phyloP scores from a whole-genome alignment of 139 green algal genomes.

The Dunaliella sp. region DNA sequence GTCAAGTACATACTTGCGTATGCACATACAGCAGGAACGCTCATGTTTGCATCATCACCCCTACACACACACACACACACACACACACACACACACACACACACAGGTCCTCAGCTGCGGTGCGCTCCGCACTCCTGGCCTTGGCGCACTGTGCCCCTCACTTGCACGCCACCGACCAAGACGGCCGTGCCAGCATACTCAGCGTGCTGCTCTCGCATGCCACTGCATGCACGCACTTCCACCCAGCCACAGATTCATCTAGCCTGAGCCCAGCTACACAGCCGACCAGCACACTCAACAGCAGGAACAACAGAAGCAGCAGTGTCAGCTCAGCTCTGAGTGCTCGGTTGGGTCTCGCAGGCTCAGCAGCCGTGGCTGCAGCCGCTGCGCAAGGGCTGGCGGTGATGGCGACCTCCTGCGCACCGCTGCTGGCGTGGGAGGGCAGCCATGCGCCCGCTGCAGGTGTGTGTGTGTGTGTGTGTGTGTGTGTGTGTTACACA shows the following conservation, averaged over 20 bases:
- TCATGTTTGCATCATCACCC: too few relatives aligned
- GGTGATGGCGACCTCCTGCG: background rate
- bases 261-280: background rate
- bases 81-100: too few relatives aligned
- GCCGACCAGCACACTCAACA: background rate
- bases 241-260: too few relatives aligned
- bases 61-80: too few relatives aligned
- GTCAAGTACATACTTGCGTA: too few relatives aligned
- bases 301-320: background rate
- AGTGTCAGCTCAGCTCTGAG: background rate
- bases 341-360: background rate
- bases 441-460: background rate
- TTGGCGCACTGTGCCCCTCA: background rate
- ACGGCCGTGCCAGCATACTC: background rate
- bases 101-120: background rate
- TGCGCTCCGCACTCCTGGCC: background rate
- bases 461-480: background rate
- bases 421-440: background rate
- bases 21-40: too few relatives aligned
- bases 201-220: too few relatives aligned
- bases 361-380: background rate
- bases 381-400: background rate
- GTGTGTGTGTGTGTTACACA: too few relatives aligned
- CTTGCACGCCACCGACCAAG: conserved; percentile 2
- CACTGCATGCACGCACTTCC: too few relatives aligned